Base-by-base conservation (phyloP, 345 rosid genomes). In the Citrus medica region DNA sequence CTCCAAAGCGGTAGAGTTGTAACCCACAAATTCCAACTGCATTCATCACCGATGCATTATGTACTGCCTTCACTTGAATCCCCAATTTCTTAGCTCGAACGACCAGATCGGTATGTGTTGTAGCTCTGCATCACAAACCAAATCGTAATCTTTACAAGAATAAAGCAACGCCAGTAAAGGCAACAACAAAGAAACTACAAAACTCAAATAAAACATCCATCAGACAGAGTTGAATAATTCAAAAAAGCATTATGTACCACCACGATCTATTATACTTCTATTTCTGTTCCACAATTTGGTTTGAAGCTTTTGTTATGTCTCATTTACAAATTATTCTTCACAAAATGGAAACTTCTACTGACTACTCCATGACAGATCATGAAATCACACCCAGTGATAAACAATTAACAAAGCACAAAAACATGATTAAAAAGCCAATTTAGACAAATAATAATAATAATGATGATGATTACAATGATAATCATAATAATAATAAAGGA, bases 31-130 rank as follows among this genome's bases (percentile, higher is more conserved):
- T 82, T 81, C 98, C 98, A 69, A 97, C 81, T 1, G 97, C 99
- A 82, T 93, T 97, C 97, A 97, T 94, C 74, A 93, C 97, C 0
- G 99, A 97, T 62, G 98, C 98, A 83, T 97, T 94, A 83, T 90
- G 94, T 58, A 97, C 86, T 51, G 91, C 98, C 83, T 88, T 90
- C 58, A 94, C 94, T 63, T 83, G 83, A 32, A 94, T 87, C 65
- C 97, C 90, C 48, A 87, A 82, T 70, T 80, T 82, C 89, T 89
- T 94, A 16, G 99, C 99, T 82, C 97, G 85, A 65, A 97, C 99
- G 78, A 94, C 97, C 75, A 96, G 93, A 83, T 92, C 99, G 4
- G 90, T 85, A 76, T 97, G 98, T 9, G 98, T 94, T 9, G 99
- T 97, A 71, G 98, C 98, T 79, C 98, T 96, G 85, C 79, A 78